Conservation (phyloP, 2,329 filamentous ascomycete genomes). For the Botrytis elliptica region DNA sequence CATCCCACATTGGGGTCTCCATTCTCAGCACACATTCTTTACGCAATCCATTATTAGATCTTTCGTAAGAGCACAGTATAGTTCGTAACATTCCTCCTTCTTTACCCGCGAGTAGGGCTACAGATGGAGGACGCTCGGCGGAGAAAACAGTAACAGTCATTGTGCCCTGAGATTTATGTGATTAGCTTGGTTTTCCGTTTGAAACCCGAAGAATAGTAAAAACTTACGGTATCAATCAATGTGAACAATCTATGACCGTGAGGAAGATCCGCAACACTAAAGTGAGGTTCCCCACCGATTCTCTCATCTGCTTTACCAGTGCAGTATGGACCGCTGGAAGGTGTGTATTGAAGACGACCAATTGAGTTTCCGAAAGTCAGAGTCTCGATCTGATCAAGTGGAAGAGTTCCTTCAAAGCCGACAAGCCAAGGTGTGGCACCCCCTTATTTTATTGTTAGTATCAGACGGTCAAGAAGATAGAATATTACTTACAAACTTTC, state of each 20-base stretch:
- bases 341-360: constrained; percentile 25
- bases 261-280: constrained; percentile 22
- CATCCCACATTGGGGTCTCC: constrained; percentile 25
- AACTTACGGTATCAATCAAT: constrained; percentile 36
- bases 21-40: constrained; percentile 29
- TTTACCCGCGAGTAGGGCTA: constrained; percentile 38
- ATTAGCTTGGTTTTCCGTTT: background rate
- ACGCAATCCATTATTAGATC: constrained; percentile 22
- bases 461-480: background rate
- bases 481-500: constrained; percentile 21
- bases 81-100: constrained; percentile 41
- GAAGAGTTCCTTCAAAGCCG: constrained; percentile 28
- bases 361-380: constrained; percentile 28
- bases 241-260: constrained; percentile 28
- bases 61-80: constrained; percentile 34
- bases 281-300: constrained; percentile 31
- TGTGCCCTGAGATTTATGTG: constrained; percentile 2
- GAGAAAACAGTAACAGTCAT: constrained; percentile 38
- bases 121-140: constrained; percentile 38
- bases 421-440: constrained; percentile 22
- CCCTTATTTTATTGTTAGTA: constrained; percentile 1
- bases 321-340: constrained; percentile 21
- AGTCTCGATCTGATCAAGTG: constrained; percentile 19
- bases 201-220: background rate
- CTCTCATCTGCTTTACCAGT: constrained; percentile 21